A percentile compares a stretch with the other conserved stretches of the same genome.
Evolutionary conservation across 495 filamentous ascomycete species (phyloP).

Genomic region (Oleoguttula mirabilis): DNA sequence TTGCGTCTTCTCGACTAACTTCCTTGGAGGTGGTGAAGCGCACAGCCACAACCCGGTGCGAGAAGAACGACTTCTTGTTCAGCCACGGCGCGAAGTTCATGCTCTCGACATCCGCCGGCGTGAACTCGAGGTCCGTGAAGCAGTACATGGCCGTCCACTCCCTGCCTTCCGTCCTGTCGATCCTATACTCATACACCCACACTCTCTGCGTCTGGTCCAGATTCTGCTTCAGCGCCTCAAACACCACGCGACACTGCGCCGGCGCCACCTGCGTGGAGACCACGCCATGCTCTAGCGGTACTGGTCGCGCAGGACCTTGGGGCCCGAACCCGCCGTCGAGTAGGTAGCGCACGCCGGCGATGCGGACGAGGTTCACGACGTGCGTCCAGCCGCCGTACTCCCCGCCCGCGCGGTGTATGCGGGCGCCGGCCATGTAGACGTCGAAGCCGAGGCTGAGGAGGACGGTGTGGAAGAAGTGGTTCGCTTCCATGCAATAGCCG

Average conservation of each 20-base stretch:
- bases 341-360: constrained; percentile 39
- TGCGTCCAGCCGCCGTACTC: constrained; percentile 40
- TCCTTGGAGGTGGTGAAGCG: constrained; percentile 10
- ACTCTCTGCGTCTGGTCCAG: constrained; percentile 33
- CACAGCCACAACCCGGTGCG: constrained; percentile 32
- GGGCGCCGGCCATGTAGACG: constrained; percentile 21
- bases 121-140: constrained; percentile 33
- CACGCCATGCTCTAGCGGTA: constrained; percentile 34
- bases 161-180: constrained; percentile 23
- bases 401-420: constrained; percentile 12
- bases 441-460: constrained; percentile 51
- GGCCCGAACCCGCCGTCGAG: constrained; percentile 63
- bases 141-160: constrained; percentile 47
- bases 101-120: background rate
- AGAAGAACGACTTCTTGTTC: constrained; percentile 27
- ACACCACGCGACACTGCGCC: constrained; percentile 1
- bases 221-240: constrained; percentile 33
- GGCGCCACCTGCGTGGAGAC: background rate
- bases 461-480: constrained; percentile 51
- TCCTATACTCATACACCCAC: constrained; percentile 54
- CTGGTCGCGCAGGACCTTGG: constrained; percentile 44
- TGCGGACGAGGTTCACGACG: constrained; percentile 54
- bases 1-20: background rate
- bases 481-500: constrained; percentile 69
- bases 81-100: constrained; percentile 12